Base-by-base conservation (phyloP, 768 basidiomycete genomes). In the Clathrus columnatus region DNA sequence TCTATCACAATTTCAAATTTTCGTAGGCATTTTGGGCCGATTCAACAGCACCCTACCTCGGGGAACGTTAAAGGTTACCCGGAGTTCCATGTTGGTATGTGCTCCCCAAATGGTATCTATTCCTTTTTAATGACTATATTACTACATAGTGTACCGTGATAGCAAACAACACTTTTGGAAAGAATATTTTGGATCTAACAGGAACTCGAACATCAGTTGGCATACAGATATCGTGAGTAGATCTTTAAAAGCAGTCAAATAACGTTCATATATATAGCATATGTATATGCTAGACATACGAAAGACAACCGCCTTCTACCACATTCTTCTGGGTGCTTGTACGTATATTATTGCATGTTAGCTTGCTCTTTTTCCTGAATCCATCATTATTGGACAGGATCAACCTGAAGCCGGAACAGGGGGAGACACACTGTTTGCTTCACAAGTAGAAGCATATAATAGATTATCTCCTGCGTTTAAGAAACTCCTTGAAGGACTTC, bases 371-470 rank as follows among this genome's bases (percentile, higher is more conserved):
- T 21, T 42, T 5, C 27, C 5, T 18, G 11, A 18, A 41, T n/a
- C 10, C 27, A 16, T 43, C 14, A 26, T 43, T 43, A 11, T 16
- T 5, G 17, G 11, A 23, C 17, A 53, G 51, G 51, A 62, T 18
- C 48, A 58, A 7, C 61, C 61, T 30, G 67, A 54, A 47, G 58
- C 64, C 17, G 51, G 59, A 56, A 54, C 61, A 36, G 78, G 79
- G 5, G 80, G 81, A 14, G 80, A 81, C 66, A 80, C 79, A 1
- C 71, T 80, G 58, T 82, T 81, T 68, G 64, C 73, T 0, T 80
- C 79, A 5, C 77, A 79, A 58, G 79, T 76, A 28, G 80, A 80
- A 60, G 81, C 80, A 0, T 82, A 81, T 68, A 78, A 76, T 26
- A 73, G 77, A 27, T 76, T 83, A 59, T 81, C 79, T 1, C 73